Evolutionary conservation across 495 filamentous ascomycete species (phyloP), one percentile per base, ranked within the genome.

Genomic region (Penicillium fimorum): DNA sequence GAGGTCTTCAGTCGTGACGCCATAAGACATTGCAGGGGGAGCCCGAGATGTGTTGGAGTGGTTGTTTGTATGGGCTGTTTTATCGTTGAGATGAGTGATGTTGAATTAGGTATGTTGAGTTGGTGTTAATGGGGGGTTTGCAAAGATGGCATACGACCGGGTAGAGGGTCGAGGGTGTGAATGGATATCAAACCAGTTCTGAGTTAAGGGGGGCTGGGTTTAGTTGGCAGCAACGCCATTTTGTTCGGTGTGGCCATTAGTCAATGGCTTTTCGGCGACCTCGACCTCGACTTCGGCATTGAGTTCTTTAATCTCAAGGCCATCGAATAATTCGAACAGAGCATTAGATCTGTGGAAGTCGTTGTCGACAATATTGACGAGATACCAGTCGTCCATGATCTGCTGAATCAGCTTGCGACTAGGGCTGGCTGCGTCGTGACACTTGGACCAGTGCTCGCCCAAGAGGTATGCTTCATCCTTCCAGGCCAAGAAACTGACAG

Each of bases 401-500:
- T 80, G 77, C 58, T 90, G 81, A 57, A 99, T 88, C 50, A 97
- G 70, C 60, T 87, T 81, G 37, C 95, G 86, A 59, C 88, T 94
- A n/a, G 90, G 86, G 61, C 82, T 92, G 18, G 74, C 75, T 53
- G 87, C 79, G 41, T 90, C 82, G 64, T 96, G 87, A 65, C 95
- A 97, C 60, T 89, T 88, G 22, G 90, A 87, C 95, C 95, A 99
- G 64, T 97, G 92, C 50, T 87, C 79, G 44, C 95, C 95, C 22
- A 99, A 83, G 53, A 87, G 84, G 75, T 87, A 99, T 15, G 96
- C 96, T 69, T 99, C 95, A 60, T 99, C 95, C 76, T 96, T 96
- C 95, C 95, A 99, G 25, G 95, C 95, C 51, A 99, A 72, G 82
- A 99, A 99, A 73, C 89, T 94, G 71, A 97, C 85, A 7, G 91